phyloP scores from a whole-genome alignment of 805 yeast genomes.

The Ogataea wickerhamii region DNA sequence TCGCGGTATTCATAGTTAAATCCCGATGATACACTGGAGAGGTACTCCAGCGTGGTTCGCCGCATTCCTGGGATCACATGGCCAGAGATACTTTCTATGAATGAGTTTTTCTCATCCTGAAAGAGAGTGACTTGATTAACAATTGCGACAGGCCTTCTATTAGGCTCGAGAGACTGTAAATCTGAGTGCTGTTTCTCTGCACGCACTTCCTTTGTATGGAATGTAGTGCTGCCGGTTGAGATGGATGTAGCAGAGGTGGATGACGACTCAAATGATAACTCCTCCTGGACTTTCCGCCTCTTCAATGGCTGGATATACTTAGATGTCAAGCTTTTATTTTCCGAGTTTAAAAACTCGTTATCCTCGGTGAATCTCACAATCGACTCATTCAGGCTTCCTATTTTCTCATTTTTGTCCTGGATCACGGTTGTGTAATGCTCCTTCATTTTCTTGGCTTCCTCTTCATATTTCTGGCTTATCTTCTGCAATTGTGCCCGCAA shows the following conservation, averaged over 20 bases:
- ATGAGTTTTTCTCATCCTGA: constrained; percentile 38
- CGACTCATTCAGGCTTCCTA: constrained; percentile 29
- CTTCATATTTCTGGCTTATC: constrained; percentile 35
- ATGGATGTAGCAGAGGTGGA: not conserved
- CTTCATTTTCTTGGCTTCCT: constrained; percentile 39
- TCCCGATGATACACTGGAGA: constrained; percentile 33
- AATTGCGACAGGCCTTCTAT: constrained; percentile 21
- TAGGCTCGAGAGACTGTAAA: not conserved
- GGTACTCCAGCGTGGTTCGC: constrained; percentile 31
- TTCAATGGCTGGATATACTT: constrained; percentile 24
- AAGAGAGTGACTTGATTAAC: constrained; percentile 30
- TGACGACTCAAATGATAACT: constrained; percentile 6
- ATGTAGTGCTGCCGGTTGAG: not conserved
- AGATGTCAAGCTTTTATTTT: constrained; percentile 35
- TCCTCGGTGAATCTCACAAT: constrained; percentile 49
- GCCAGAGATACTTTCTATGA: constrained; percentile 34
- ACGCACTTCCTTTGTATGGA: not conserved
- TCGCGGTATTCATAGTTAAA: constrained; percentile 25
- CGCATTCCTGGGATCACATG: constrained; percentile 37
- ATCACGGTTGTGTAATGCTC: constrained; percentile 21
- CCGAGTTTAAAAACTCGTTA: constrained; percentile 50
- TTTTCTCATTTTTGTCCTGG: constrained; percentile 21
- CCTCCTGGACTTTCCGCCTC: constrained; percentile 23
- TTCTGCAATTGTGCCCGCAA: constrained; percentile 60
- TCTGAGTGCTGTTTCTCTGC: not conserved